Percentiles rank a stretch among this genome's conserved stretches.
Evolutionary conservation across 2,329 filamentous ascomycete species (phyloP).

Genomic region (Ophiocordyceps unilateralis): DNA sequence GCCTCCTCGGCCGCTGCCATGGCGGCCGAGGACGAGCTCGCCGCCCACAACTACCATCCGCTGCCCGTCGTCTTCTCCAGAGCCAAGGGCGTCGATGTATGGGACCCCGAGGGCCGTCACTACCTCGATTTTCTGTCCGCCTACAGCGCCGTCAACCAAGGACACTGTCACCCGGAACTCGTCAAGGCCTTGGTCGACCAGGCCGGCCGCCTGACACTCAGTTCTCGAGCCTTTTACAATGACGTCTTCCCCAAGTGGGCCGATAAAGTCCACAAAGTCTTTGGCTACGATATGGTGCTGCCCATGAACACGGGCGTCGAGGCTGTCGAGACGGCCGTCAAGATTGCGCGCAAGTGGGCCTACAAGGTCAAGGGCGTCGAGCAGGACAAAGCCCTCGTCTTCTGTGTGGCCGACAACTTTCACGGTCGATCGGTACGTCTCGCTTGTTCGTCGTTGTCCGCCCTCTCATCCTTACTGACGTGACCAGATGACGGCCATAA

Average conservation of each 20-base stretch:
- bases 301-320: slow-evolving; percentile 98
- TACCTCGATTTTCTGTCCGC: slow-evolving; percentile 97
- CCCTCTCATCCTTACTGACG: slow-evolving; percentile 1
- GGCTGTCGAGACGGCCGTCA: slow-evolving; percentile 89
- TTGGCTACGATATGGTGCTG: slow-evolving; percentile 94
- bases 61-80: slow-evolving; percentile 84
- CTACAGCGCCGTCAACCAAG: slow-evolving; percentile 96
- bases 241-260: slow-evolving; percentile 95
- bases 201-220: slow-evolving; percentile 75
- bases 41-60: slow-evolving; percentile 97
- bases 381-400: slow-evolving; percentile 65
- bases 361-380: slow-evolving; percentile 92
- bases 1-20: slow-evolving; percentile 68
- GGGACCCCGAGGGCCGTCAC: slow-evolving; percentile 90
- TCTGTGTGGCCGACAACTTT: slow-evolving; percentile 83
- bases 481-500: slow-evolving; percentile 76
- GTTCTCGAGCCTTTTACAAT: slow-evolving; percentile 92
- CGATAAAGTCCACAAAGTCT: slow-evolving; percentile 73
- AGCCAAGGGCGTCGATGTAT: slow-evolving; percentile 73
- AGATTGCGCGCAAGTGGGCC: slow-evolving; percentile 93
- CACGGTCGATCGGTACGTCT: slow-evolving; percentile 74
- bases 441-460: neutral
- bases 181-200: slow-evolving; percentile 82
- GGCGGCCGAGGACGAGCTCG: slow-evolving; percentile 61
- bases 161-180: slow-evolving; percentile 92